Evolutionary conservation across 2,329 filamentous ascomycete genomes (phyloP).

Genomic region (Elsinoe arachidis): DNA sequence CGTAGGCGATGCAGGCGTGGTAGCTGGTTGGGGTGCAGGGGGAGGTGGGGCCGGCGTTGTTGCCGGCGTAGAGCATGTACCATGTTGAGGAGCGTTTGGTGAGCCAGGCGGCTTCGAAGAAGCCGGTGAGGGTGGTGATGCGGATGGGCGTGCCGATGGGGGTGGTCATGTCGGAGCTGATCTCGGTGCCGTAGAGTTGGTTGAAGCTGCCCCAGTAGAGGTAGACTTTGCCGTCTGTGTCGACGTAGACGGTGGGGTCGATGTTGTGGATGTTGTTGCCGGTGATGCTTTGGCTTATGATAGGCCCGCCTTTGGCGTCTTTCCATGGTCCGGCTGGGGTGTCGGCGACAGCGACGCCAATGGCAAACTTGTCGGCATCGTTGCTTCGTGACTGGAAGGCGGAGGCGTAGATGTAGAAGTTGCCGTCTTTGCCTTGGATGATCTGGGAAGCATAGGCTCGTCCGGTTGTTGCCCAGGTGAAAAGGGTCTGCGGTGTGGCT

Average conservation of each 20-base stretch:
- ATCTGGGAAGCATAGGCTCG: slow-evolving; percentile 13
- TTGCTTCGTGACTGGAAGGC: background rate
- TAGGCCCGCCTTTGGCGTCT: slow-evolving; percentile 12
- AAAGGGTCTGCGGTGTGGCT: background rate
- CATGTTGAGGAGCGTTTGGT: slow-evolving; percentile 8
- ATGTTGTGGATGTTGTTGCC: slow-evolving; percentile 13
- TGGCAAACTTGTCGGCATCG: slow-evolving; percentile 11
- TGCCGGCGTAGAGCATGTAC: slow-evolving; percentile 12
- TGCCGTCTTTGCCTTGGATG: slow-evolving; percentile 9
- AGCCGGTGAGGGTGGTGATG: slow-evolving; percentile 9
- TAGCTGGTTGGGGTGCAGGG: slow-evolving; percentile 9
- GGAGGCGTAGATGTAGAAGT: slow-evolving; percentile 13
- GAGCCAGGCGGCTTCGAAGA: slow-evolving; percentile 12
- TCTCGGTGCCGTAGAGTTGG: slow-evolving; percentile 12
- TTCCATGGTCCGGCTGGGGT: slow-evolving; percentile 13
- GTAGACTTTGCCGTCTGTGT: slow-evolving; percentile 12
- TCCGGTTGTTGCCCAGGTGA: slow-evolving; percentile 2
- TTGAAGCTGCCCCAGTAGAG: slow-evolving; percentile 12
- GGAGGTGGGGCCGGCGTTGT: background rate
- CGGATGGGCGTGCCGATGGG: slow-evolving; percentile 6
- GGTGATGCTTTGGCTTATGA: slow-evolving; percentile 9
- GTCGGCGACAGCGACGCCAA: slow-evolving; percentile 12
- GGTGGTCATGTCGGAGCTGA: slow-evolving; percentile 11
- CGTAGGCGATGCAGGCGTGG: slow-evolving; percentile 12
- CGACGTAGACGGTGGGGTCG: slow-evolving; percentile 12